These are phyloP conservation scores for Thelonectria rubi DNA, from an alignment of 2,329 filamentous ascomycete species.

Conservation along the genomic window DNA sequence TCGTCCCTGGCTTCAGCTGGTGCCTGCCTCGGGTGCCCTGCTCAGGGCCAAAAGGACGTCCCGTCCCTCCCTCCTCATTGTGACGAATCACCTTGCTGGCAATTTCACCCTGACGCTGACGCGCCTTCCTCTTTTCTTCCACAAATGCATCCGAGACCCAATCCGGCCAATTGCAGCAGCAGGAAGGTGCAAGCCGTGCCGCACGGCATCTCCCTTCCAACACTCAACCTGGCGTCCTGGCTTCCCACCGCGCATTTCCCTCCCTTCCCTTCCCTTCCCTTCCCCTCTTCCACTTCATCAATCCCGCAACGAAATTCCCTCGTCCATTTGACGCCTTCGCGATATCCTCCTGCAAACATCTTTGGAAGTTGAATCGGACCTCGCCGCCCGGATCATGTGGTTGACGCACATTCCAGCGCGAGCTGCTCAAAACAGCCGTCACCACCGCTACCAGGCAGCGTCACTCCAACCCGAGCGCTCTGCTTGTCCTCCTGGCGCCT, in stretches of 20 bases:
- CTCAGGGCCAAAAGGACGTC: slow-evolving; percentile 2
- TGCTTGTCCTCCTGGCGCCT: background rate
- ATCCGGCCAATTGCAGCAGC: slow-evolving; percentile 14
- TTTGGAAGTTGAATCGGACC: slow-evolving; percentile 1
- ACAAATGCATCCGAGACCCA: slow-evolving; percentile 6
- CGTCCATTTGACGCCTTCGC: background rate
- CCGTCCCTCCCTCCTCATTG: slow-evolving; percentile 22
- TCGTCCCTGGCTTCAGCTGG: background rate
- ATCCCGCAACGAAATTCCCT: slow-evolving; percentile 1
- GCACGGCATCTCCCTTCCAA: slow-evolving; percentile 1
- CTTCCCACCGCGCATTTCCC: background rate
- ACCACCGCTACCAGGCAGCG: background rate
- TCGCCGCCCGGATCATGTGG: slow-evolving; percentile 6
- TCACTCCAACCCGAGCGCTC: background rate
- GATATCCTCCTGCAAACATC: background rate
- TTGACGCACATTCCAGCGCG: background rate
- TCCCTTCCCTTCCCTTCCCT: background rate
- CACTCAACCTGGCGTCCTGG: background rate
- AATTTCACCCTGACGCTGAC: slow-evolving; percentile 17
- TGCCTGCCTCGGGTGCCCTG: slow-evolving; percentile 2
- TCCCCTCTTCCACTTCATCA: background rate
- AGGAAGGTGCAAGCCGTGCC: slow-evolving; percentile 16
- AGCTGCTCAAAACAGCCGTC: background rate
- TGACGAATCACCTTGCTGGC: slow-evolving; percentile 34
- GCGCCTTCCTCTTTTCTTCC: slow-evolving; percentile 18